Evolutionary conservation across 2,329 filamentous ascomycete species (phyloP).

Genomic region (Monilinia polystroma): DNA sequence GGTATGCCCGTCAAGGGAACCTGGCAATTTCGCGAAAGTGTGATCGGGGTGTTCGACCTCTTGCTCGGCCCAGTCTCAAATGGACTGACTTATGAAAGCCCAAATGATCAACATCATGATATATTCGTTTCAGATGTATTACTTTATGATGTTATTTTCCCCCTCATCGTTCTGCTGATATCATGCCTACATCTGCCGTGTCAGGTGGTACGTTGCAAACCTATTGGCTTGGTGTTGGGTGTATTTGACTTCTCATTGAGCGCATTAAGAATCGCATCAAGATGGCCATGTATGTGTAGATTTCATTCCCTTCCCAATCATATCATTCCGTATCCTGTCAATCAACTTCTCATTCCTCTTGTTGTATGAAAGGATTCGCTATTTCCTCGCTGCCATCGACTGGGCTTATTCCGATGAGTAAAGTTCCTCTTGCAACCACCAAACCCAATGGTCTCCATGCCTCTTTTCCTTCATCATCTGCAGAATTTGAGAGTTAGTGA

Average conservation of each 20-base stretch:
- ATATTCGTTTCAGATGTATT: background rate
- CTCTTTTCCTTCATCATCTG: slow-evolving; percentile 92
- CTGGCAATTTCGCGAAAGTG: background rate
- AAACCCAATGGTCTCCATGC: slow-evolving; percentile 65
- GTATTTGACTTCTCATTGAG: background rate
- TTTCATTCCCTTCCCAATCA: background rate
- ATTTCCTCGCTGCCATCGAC: slow-evolving; percentile 95
- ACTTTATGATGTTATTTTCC: background rate
- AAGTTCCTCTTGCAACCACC: slow-evolving; percentile 85
- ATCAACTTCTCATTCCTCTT: slow-evolving; percentile 54
- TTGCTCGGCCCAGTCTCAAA: background rate
- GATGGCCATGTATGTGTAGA: background rate
- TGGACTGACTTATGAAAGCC: background rate
- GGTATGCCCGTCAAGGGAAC: background rate
- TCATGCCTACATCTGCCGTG: background rate
- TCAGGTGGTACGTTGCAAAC: background rate
- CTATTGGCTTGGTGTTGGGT: background rate
- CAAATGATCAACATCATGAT: slow-evolving; percentile 4
- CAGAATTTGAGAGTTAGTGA: slow-evolving; percentile 7
- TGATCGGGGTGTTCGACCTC: background rate
- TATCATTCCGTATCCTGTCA: background rate
- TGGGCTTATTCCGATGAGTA: slow-evolving; percentile 89
- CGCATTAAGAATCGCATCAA: background rate
- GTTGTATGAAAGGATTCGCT: slow-evolving; percentile 83
- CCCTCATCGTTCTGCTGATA: background rate